These are phyloP conservation scores for Lactarius evosmus DNA, from an alignment of 768 basidiomycete genomes.

Conservation along the genomic window DNA sequence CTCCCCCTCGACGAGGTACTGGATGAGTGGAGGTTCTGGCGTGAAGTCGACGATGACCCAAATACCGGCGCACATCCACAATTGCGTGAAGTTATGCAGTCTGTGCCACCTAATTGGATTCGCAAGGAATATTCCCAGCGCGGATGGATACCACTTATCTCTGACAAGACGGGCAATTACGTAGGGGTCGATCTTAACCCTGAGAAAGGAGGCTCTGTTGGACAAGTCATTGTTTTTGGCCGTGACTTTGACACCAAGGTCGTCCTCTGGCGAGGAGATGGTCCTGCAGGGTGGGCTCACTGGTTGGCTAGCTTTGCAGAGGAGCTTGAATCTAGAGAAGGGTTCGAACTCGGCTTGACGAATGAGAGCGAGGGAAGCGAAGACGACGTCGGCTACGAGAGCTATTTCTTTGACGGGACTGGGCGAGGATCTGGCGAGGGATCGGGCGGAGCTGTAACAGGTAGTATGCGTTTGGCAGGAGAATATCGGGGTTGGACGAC, in stretches of 20 bases:
- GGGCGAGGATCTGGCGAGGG: slow-evolving; percentile 77
- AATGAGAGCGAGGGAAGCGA: slow-evolving; percentile 66
- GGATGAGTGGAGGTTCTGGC: slow-evolving; percentile 96
- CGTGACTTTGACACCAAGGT: slow-evolving; percentile 98
- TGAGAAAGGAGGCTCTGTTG: slow-evolving; percentile 64
- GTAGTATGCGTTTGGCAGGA: slow-evolving; percentile 69
- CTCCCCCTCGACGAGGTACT: slow-evolving; percentile 90
- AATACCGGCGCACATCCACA: slow-evolving; percentile 73
- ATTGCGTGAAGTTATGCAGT: slow-evolving; percentile 76
- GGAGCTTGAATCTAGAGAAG: slow-evolving; percentile 87
- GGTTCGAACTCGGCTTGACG: slow-evolving; percentile 69
- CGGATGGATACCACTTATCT: slow-evolving; percentile 95
- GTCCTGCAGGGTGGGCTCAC: slow-evolving; percentile 87
- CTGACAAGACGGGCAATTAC: slow-evolving; percentile 94
- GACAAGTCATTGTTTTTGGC: slow-evolving; percentile 98
- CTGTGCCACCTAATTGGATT: slow-evolving; percentile 88
- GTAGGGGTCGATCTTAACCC: slow-evolving; percentile 94
- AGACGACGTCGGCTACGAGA: slow-evolving; percentile 81
- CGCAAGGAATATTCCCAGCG: slow-evolving; percentile 86
- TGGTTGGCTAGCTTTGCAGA: slow-evolving; percentile 92
- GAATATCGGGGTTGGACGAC: slow-evolving; percentile 92
- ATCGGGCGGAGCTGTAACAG: slow-evolving; percentile 67
- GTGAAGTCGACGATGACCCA: slow-evolving; percentile 88
- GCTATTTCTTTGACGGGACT: slow-evolving; percentile 80
- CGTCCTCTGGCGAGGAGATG: slow-evolving; percentile 90